phyloP scores from a whole-genome alignment of 1,284 basidiomycete species.

The Apiotrichum gamsii region DNA sequence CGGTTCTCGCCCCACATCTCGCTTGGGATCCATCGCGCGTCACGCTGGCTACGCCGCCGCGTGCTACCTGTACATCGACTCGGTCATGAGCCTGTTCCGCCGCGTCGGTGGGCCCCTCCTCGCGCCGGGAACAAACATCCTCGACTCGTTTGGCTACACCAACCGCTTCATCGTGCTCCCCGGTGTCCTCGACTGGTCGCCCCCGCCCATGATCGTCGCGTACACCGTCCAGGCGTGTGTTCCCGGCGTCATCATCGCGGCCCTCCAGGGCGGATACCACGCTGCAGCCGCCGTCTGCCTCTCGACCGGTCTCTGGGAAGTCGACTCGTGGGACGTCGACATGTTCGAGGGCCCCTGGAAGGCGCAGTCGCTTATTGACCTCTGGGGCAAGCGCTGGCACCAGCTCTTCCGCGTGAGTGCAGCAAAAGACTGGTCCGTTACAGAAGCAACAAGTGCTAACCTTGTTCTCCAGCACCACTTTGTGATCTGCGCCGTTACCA shows the following conservation, averaged over 20 bases:
- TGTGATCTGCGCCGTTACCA: slow-evolving; percentile 29
- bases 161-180: slow-evolving; percentile 25
- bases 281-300: slow-evolving; percentile 22
- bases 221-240: slow-evolving; percentile 22
- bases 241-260: slow-evolving; percentile 25
- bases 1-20: slow-evolving; percentile 12
- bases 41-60: slow-evolving; percentile 20
- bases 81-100: slow-evolving; percentile 11
- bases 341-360: slow-evolving; percentile 37
- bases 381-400: slow-evolving; percentile 48
- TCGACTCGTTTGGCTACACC: background rate
- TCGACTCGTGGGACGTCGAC: slow-evolving; percentile 36
- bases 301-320: slow-evolving; percentile 27
- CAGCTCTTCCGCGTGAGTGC: slow-evolving; percentile 36
- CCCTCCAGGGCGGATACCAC: slow-evolving; percentile 36
- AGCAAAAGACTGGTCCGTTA: no score
- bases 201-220: slow-evolving; percentile 16
- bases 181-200: slow-evolving; percentile 8
- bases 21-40: slow-evolving; percentile 20
- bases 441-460: background rate
- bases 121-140: slow-evolving; percentile 11
- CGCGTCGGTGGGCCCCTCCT: background rate
- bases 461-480: slow-evolving; percentile 35
- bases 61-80: slow-evolving; percentile 31
- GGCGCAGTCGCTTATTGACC: slow-evolving; percentile 39